phyloP scores from a whole-genome alignment of 108 stramenopile species.

The Cylindrotheca closterium region DNA sequence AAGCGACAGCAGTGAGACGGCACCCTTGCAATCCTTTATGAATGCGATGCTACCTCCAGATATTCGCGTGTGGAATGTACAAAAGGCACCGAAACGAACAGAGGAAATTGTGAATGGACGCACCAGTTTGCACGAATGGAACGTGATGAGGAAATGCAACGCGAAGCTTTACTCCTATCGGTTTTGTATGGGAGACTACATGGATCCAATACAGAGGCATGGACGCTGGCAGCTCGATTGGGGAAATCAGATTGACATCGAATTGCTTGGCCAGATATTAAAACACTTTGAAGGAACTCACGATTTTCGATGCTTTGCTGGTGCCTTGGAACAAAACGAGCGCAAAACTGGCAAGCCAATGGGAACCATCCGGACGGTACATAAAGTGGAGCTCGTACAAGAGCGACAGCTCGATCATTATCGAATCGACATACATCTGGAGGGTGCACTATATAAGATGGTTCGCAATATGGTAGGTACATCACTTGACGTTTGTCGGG shows the following conservation, averaged over 20 bases:
- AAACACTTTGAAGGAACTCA: constrained; percentile 66
- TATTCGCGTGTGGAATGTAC: constrained; percentile 54
- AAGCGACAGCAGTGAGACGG: neutral
- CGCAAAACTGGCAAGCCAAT: constrained; percentile 31
- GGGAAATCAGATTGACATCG: constrained; percentile 31
- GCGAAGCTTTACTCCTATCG: constrained; percentile 81
- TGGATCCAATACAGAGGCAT: constrained; percentile 67
- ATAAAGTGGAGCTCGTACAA: constrained; percentile 51
- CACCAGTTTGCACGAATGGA: constrained; percentile 44
- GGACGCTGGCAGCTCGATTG: constrained; percentile 60
- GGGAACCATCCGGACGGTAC: constrained; percentile 65
- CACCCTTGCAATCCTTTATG: constrained; percentile 39
- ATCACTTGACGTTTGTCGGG: constrained; percentile 64
- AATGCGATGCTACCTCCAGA: constrained; percentile 67
- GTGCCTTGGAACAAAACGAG: constrained; percentile 62
- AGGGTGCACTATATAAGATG: constrained; percentile 88
- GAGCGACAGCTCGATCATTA: constrained; percentile 40
- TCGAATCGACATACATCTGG: constrained; percentile 67
- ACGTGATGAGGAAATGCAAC: constrained; percentile 55
- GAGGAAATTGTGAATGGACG: constrained; percentile 12
- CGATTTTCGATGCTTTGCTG: constrained; percentile 82
- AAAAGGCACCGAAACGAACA: constrained; percentile 21
- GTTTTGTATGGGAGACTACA: constrained; percentile 42
- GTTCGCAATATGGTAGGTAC: constrained; percentile 87
- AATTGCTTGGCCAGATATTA: constrained; percentile 40